phyloP scores from a whole-genome alignment of 768 basidiomycete genomes.

The Tylopilus plumbeoviolaceoides region DNA sequence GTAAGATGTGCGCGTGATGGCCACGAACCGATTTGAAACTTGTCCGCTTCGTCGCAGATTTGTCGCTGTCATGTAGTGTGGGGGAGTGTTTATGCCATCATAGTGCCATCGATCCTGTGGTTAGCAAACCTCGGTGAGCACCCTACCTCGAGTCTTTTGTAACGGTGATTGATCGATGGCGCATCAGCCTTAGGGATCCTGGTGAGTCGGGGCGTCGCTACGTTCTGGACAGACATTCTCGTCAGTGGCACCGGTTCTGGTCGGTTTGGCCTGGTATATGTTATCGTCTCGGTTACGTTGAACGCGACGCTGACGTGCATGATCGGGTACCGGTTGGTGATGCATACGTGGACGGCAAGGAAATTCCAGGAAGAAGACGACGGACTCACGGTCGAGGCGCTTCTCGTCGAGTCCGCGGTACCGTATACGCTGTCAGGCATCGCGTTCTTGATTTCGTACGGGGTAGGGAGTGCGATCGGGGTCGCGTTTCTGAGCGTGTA shows the following conservation, averaged over 20 bases:
- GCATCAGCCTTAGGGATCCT: constrained; percentile 6
- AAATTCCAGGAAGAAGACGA: background rate
- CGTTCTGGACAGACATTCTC: background rate
- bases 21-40: too few relatives aligned
- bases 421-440: constrained; percentile 14
- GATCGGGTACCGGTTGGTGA: constrained; percentile 7
- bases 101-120: constrained; percentile 13
- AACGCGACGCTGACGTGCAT: constrained; percentile 6
- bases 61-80: constrained; percentile 35
- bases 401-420: constrained; percentile 13
- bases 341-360: background rate
- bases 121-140: constrained; percentile 9
- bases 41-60: constrained; percentile 24
- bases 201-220: background rate
- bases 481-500: constrained; percentile 7
- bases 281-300: constrained; percentile 1
- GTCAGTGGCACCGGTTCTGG: background rate
- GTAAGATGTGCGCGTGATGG: constrained; percentile 8
- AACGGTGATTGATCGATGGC: background rate
- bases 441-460: constrained; percentile 7
- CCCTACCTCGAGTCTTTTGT: background rate
- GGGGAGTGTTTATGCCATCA: constrained; percentile 7
- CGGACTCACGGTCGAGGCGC: background rate
- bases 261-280: constrained; percentile 3
- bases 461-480: background rate